Evolutionary conservation across 2,329 filamentous ascomycete genomes (phyloP), one percentile per base, ranked within the genome.

Genomic region (Venturia carpophila): DNA sequence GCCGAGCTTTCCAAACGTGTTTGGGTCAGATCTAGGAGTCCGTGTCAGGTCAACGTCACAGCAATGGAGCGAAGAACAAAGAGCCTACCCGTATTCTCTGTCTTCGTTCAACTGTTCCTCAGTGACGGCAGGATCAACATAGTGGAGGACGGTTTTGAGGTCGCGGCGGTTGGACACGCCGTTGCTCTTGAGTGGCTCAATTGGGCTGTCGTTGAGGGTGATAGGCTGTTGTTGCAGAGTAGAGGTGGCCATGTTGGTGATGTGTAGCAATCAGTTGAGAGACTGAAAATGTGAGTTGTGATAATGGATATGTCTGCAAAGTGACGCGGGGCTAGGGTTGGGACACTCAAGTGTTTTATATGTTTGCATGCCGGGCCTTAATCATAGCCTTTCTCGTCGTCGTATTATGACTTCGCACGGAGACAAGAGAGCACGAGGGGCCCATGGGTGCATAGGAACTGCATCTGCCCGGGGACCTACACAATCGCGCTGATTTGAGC

Each of bases 171-270:
- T 37, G 1, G 17, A 3, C 1, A 27, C 9, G 10, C 19, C 30
- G 13, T 56, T 56, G 21, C 34, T 41, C 19, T 21, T 13, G 7
- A 42, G 13, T 13, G 60, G 39, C 39, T 62, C 24, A 13, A 62
- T 27, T n/a, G 52, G 52, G 37, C 27, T 37, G 19, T 58, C 52
- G 27, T 39, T 58, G 30, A 58, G 30, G 5, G 15, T 13, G 27
- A 58, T 37, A n/a, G 52, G 52, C 52, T 58, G 52, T 15, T 58
- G 52, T n/a, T 27, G 15, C 30, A 58, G 27, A 24, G 52, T 58
- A 37, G 52, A 39, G 3, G 52, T 58, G 30, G 52, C 52, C 52
- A 58, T 58, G 3, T 39, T 37, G 27, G 5, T 21, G 30, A 13
- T 17, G 10, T 11, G 37, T 30, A 27, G 39, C 15, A 9, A 15